Conservation (phyloP, 2,329 filamentous ascomycete genomes). For the Aureobasidium subglaciale region DNA sequence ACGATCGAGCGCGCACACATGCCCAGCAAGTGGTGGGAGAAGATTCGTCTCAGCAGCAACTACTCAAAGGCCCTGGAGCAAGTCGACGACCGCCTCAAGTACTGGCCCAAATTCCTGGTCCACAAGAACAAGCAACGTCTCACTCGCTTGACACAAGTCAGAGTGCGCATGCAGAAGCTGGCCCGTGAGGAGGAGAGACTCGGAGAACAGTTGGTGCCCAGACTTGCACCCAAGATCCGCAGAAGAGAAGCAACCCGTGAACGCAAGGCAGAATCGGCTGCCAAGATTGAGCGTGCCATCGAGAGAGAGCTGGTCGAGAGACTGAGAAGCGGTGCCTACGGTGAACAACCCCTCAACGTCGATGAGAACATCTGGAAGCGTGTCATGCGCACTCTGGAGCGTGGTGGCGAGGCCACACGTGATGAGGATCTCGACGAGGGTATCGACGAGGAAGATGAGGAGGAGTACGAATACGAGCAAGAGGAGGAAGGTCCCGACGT, state of each 20-base stretch:
- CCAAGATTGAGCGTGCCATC: constrained; percentile 92
- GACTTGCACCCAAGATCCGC: constrained; percentile 81
- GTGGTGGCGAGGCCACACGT: constrained; percentile 70
- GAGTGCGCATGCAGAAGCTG: constrained; percentile 67
- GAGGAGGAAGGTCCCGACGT: constrained; percentile 65
- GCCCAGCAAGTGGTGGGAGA: constrained; percentile 90
- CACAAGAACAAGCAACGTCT: constrained; percentile 97
- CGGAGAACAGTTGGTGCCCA: constrained; percentile 81
- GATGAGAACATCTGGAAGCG: constrained; percentile 96
- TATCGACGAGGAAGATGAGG: constrained; percentile 68
- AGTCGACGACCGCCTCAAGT: constrained; percentile 77
- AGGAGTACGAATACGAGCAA: constrained; percentile 55
- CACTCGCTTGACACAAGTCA: constrained; percentile 85
- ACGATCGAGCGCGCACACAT: constrained; percentile 82
- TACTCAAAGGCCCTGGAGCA: constrained; percentile 84
- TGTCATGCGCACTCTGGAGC: constrained; percentile 84
- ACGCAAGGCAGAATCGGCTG: constrained; percentile 48
- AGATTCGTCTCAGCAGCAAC: constrained; percentile 81
- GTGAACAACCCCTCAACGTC: constrained; percentile 88
- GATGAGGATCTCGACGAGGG: constrained; percentile 88
- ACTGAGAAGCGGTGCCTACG: constrained; percentile 85
- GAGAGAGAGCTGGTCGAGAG: constrained; percentile 91
- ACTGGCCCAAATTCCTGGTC: constrained; percentile 88
- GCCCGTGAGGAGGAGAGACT: constrained; percentile 84
- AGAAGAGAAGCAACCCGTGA: constrained; percentile 42